Conservation (phyloP, 2,329 filamentous ascomycete species). For the Alternaria triticimaculans region DNA sequence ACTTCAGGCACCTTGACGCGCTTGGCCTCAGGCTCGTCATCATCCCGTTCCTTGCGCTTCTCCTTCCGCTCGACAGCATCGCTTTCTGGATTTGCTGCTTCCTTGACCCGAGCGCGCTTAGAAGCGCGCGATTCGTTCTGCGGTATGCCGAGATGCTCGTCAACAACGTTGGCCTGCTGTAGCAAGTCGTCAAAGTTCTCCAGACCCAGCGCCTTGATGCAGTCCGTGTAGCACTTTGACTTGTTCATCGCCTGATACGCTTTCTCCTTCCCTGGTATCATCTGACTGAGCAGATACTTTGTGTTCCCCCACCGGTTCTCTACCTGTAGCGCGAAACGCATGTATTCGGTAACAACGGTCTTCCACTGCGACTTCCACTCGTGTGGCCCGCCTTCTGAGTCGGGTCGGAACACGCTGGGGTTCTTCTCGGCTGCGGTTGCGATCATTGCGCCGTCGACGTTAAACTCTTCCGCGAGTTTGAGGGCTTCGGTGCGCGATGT, state of each 20-base stretch:
- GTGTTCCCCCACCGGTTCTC: constrained; percentile 92
- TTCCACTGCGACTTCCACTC: constrained; percentile 69
- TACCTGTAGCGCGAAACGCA: constrained; percentile 74
- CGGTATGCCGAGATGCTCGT: constrained; percentile 67
- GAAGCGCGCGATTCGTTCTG: constrained; percentile 57
- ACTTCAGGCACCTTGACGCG: constrained; percentile 35
- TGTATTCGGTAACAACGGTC: constrained; percentile 77
- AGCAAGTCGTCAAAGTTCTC: constrained; percentile 69
- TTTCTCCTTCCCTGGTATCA: constrained; percentile 80
- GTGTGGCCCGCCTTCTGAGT: constrained; percentile 68
- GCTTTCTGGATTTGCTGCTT: constrained; percentile 19
- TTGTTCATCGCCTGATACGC: constrained; percentile 67
- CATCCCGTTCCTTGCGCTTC: constrained; percentile 22
- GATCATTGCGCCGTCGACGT: constrained; percentile 97
- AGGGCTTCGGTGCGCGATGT: constrained; percentile 74
- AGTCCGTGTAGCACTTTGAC: constrained; percentile 73
- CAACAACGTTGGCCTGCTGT: constrained; percentile 69
- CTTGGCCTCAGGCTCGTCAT: constrained; percentile 32
- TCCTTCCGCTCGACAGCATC: constrained; percentile 24
- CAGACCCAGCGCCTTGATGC: constrained; percentile 70
- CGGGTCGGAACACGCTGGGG: constrained; percentile 79
- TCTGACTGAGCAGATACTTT: constrained; percentile 85
- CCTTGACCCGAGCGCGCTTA: constrained; percentile 52
- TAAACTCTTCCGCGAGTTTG: constrained; percentile 75
- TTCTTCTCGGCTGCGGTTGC: constrained; percentile 92